Base-by-base conservation (phyloP, 2,329 filamentous ascomycete genomes). In the Chaetomium sp. region DNA sequence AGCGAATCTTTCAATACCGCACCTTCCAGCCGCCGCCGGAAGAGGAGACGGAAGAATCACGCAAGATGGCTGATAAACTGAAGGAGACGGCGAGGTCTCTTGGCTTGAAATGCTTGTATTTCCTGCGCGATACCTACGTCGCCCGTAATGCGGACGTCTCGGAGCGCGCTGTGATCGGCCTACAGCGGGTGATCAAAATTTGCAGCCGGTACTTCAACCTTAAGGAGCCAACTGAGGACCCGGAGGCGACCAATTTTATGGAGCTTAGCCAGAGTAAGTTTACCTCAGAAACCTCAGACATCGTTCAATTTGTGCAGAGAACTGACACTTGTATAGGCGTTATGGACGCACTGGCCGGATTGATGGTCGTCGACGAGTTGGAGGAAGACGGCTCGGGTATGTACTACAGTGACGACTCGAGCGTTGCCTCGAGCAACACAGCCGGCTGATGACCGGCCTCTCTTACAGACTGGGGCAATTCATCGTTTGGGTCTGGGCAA, bases 301-400 rank as follows among this genome's bases (percentile, higher is more conserved):
- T 42, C 6, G 19, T 11, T 43, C 11, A 8, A 10, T 5, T 8
- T 6, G n/a, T 37, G 34, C 41, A 12, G 10, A 11, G 6, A 32
- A 38, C 63, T 67, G 63, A 67, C 44, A 27, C 11, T 52, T 27
- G 27, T 34, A 33, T 50, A 77, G 75, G 52, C 41, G 71, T 81
- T 4, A 57, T 78, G 10, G 74, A 75, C 11, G 65, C 71, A n/a
- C 74, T 88, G 63, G 74, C 73, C 40, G 72, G 71, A 48, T 69
- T 86, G n/a, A 72, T 79, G 44, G 74, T 82, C 11, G 80, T 82
- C 12, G 80, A 83, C 49, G 78, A 82, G 57, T 65, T 80, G 54
- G 80, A 83, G 58, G 80, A 83, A 52, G 80, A 83, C 53, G 79
- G 71, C 62, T 82, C 80, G 61, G 80, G 80, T 81, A 79, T 71